These are phyloP conservation scores for Bonia amplexicaulis DNA, from an alignment of 176 grass and related monocot species.

Conservation along the genomic window DNA sequence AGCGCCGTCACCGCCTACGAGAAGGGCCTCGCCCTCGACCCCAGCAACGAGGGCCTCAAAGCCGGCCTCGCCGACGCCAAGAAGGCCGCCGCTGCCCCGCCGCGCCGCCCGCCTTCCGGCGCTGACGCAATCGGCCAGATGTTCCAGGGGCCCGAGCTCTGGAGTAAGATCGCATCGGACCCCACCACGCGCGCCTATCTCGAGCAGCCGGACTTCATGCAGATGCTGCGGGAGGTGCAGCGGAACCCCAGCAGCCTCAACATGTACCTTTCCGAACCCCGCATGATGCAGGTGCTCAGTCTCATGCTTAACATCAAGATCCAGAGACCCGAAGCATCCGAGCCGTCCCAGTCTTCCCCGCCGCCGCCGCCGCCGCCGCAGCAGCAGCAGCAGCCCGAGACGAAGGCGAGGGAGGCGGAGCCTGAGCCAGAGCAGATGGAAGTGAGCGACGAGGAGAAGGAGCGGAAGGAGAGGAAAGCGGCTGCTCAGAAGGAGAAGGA, in stretches of 20 bases:
- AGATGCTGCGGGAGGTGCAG: constrained; percentile 89
- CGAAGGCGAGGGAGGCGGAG: constrained; percentile 39
- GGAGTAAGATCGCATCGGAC: constrained; percentile 83
- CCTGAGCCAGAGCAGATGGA: constrained; percentile 74
- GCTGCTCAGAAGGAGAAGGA: constrained; percentile 84
- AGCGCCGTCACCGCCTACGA: constrained; percentile 68
- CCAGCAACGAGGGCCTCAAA: constrained; percentile 71
- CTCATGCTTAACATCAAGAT: constrained; percentile 96
- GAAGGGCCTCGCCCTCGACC: constrained; percentile 78
- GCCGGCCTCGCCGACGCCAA: constrained; percentile 67
- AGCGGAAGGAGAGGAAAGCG: constrained; percentile 58
- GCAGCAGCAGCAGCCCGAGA: constrained; percentile 7
- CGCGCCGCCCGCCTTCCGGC: constrained; percentile 27
- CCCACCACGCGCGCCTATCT: constrained; percentile 69
- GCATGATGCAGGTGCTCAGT: constrained; percentile 94
- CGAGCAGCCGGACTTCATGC: constrained; percentile 77
- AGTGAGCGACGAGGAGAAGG: constrained; percentile 48
- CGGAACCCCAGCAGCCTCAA: constrained; percentile 71
- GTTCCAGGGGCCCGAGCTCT: constrained; percentile 93
- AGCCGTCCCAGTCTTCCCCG: constrained; percentile 28
- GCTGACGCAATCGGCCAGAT: constrained; percentile 60
- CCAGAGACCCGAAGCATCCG: constrained; percentile 40
- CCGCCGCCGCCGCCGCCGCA: not conserved
- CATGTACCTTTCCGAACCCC: constrained; percentile 65
- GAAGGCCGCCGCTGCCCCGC: constrained; percentile 32